phyloP scores from a whole-genome alignment of 345 rosid species.

The Gossypium stocksii region DNA sequence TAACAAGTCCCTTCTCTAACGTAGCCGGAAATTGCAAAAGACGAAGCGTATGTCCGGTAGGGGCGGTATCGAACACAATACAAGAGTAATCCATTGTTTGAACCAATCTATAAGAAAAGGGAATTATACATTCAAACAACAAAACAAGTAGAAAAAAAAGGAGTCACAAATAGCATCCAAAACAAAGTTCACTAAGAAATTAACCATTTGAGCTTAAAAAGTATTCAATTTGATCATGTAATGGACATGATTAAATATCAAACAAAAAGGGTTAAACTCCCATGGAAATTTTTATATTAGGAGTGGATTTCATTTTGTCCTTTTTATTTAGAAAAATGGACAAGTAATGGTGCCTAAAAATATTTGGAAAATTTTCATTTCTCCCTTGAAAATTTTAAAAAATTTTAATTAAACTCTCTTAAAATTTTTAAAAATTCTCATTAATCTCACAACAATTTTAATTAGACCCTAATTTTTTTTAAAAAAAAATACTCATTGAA shows the following conservation, averaged over 20 bases:
- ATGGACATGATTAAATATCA: not conserved
- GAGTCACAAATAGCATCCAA: not conserved
- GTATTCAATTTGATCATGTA: not conserved
- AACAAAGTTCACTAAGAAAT: not conserved
- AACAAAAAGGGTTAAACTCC: not conserved
- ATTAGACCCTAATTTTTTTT: too few species aligned
- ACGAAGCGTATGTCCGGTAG: conserved; percentile 97
- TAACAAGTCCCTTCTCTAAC: conserved; percentile 86
- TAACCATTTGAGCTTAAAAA: not conserved
- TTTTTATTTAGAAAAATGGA: too few species aligned
- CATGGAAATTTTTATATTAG: too few species aligned
- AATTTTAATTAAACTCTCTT: too few species aligned
- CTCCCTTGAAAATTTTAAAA: too few species aligned
- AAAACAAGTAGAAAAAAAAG: not conserved
- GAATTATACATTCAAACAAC: conserved; percentile 4
- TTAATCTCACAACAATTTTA: too few species aligned
- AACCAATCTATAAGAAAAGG: conserved; percentile 62
- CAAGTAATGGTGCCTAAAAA: too few species aligned
- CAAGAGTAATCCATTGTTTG: conserved; percentile 97
- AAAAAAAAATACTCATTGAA: too few species aligned
- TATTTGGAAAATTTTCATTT: too few species aligned
- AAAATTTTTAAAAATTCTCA: too few species aligned
- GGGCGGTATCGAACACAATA: conserved; percentile 97
- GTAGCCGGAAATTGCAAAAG: conserved; percentile 92
- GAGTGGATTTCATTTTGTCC: too few species aligned